Evolutionary conservation across 75 land plant species (phyloP).

Genomic region (Gnetum montanum): DNA sequence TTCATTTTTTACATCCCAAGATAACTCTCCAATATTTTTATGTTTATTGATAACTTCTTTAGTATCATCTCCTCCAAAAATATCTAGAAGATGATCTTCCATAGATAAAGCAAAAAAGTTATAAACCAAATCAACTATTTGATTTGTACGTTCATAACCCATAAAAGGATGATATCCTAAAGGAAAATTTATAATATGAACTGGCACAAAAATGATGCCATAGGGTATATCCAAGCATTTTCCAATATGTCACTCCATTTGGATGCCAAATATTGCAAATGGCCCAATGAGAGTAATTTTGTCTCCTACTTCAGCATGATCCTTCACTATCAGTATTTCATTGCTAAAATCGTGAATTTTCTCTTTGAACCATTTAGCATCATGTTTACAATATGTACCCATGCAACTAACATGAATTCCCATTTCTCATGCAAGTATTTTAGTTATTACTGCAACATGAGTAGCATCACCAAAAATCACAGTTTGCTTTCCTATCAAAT

Average conservation of each 20-base stretch:
- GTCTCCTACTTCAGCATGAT: background rate
- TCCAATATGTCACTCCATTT: background rate
- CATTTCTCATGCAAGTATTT: constrained; percentile 9
- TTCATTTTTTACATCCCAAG: background rate
- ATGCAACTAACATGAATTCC: constrained; percentile 8
- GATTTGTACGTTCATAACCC: constrained; percentile 3
- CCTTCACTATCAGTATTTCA: background rate
- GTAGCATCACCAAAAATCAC: background rate
- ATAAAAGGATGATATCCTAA: background rate
- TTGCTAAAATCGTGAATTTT: background rate
- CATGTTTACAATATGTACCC: constrained; percentile 10
- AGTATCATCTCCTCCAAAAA: background rate
- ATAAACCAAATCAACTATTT: constrained; percentile 5
- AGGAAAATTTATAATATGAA: background rate
- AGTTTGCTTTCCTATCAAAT: background rate
- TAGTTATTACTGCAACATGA: constrained; percentile 12
- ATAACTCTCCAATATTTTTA: background rate
- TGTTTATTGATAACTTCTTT: background rate
- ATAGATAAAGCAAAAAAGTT: background rate
- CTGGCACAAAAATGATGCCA: too few relatives aligned
- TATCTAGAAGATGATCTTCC: background rate
- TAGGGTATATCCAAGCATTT: background rate
- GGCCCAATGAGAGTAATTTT: background rate
- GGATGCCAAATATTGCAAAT: background rate
- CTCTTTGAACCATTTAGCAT: background rate